Base-by-base conservation (phyloP, 371 early-diverging fungal genomes). In the Paramicrosporidium saccamoebae region DNA sequence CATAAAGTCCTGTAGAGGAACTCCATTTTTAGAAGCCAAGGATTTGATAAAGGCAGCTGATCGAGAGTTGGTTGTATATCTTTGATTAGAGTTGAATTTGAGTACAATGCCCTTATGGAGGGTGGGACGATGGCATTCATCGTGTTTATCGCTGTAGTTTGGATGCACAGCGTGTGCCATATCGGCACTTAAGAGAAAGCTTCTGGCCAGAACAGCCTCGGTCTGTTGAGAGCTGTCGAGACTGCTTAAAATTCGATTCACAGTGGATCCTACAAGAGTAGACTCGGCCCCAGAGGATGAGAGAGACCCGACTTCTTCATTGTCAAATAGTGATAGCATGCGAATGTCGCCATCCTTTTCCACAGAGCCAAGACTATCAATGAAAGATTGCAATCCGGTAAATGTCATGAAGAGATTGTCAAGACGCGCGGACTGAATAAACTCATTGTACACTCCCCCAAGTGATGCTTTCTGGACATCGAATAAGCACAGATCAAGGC, bases 251-350 rank as follows among this genome's bases (percentile, higher is more conserved):
- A 67, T 34, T 22, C 75, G 53, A 25, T 58, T 53, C 17, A 77
- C 33, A 4, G 66, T 54, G 5, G 52, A 34, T 21, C 67, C 74
- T 19, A 86, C 44, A 30, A 86, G 44, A 27, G 67, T 64, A 4
- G 82, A 81, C 35, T 71, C 71, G 9, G 95, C 95, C 20, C 95
- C 95, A 30, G 77, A 64, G 3, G 82, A 81, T 11, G 81, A 67
- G n/a, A 40, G 41, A 16, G 81, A 79, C n/a, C 95, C 95, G 20
- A 90, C 58, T 35, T 94, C 95, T 47, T 94, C 95, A 44, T 88
- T 79, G 42, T 90, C 95, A 36, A 90, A 94, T 7, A 86, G 52
- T 7, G 69, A 58, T 10, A 75, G 55, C 27, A 94, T 39, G 28
- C 82, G 71, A 26, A 88, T 58, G 9, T 44, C 42, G 7, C 38